Conservation (phyloP, 805 yeast species). For the Saccharomycopsis selenospora region DNA sequence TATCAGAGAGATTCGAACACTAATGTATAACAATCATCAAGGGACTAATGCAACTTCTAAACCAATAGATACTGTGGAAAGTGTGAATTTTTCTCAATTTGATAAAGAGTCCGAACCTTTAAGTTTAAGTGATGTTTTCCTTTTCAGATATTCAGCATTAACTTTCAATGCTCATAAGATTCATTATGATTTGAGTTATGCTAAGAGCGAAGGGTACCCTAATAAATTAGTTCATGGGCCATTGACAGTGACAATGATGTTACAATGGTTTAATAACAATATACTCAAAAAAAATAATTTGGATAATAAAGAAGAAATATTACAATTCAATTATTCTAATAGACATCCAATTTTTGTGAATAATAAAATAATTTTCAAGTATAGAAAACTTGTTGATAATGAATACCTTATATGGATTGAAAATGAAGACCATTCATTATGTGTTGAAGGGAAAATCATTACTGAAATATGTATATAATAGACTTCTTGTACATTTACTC, state of each 20-base stretch:
- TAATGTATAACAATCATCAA: conserved; percentile 48
- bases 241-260: conserved; percentile 50
- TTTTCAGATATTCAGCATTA: conserved; percentile 63
- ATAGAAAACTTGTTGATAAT: conserved; percentile 9
- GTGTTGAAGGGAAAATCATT: conserved; percentile 34
- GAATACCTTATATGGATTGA: conserved; percentile 28
- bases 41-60: conserved; percentile 22
- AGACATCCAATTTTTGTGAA: conserved; percentile 42
- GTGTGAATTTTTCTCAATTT: conserved; percentile 6
- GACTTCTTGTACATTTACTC: background rate
- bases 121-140: conserved; percentile 36
- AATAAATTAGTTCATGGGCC: conserved; percentile 76
- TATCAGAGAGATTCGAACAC: conserved; percentile 47
- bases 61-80: background rate
- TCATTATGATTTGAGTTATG: conserved; percentile 60
- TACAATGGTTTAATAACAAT: conserved; percentile 41
- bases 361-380: conserved; percentile 29
- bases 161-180: conserved; percentile 80
- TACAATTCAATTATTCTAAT: conserved; percentile 40
- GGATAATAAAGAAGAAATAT: conserved; percentile 21
- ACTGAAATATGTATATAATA: conserved; percentile 26
- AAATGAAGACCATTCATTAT: conserved; percentile 14
- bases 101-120: conserved; percentile 23
- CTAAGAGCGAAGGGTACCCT: conserved; percentile 53
- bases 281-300: conserved; percentile 17